Conservation (phyloP, 2,329 filamentous ascomycete genomes). For the Nothophoma quercina region DNA sequence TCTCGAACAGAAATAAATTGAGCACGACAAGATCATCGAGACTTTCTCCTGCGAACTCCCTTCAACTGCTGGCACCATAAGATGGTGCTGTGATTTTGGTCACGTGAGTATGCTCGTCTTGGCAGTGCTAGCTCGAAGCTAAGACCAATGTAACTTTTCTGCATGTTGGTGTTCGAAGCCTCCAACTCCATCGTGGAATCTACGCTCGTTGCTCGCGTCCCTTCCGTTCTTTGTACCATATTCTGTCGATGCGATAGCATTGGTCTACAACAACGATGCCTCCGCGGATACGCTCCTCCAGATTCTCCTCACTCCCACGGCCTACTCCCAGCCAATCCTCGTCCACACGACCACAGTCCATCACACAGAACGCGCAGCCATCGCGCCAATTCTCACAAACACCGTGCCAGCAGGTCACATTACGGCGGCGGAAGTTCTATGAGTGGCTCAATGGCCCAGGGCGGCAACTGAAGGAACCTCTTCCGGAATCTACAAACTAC, state of each 20-base stretch:
- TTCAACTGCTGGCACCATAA: no score
- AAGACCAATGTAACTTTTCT: constrained; percentile 32
- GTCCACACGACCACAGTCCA: constrained; percentile 32
- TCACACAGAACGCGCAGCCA: constrained; percentile 31
- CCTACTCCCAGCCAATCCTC: constrained; percentile 26
- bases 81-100: no score
- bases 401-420: constrained; percentile 53
- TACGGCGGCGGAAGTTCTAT: constrained; percentile 63
- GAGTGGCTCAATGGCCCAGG: constrained; percentile 66
- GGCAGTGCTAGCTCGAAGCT: constrained; percentile 31
- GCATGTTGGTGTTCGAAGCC: constrained; percentile 23
- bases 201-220: constrained; percentile 18
- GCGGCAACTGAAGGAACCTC: constrained; percentile 56
- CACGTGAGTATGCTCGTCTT: constrained; percentile 12
- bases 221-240: constrained; percentile 16
- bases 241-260: constrained; percentile 42
- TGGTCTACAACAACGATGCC: constrained; percentile 35
- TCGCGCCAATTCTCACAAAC: constrained; percentile 48
- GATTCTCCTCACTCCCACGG: constrained; percentile 32
- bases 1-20: no score
- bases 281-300: constrained; percentile 44
- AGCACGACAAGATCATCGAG: no score
- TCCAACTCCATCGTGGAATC: constrained; percentile 19
- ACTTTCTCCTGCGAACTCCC: no score
- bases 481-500: constrained; percentile 63